Base-by-base conservation (phyloP, 2,329 filamentous ascomycete species). In the Cladophialophora immunda region DNA sequence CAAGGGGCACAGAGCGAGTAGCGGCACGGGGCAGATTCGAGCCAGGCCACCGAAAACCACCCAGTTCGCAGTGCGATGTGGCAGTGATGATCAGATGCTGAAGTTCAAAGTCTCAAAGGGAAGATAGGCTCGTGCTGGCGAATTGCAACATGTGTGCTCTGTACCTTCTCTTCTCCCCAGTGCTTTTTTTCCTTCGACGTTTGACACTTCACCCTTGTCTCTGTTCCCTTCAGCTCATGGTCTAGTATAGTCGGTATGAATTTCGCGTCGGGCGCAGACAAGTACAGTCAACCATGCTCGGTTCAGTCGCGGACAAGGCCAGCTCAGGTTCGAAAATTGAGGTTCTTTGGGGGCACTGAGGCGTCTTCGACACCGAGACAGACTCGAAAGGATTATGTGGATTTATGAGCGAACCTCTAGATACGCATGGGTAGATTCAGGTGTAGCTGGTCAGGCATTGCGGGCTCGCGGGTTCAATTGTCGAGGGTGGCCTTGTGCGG, bases 211-310 rank as follows among this genome's bases (percentile, higher is more conserved):
- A 41, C 41, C 59, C 62, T 60, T 34, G 45, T 55, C 32, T 6
- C 38, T 30, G 47, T 29, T 27, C 34, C 25, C 29, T 29, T 66
- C 63, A 66, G 54, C 45, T 64, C 68, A 70, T 70, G 59, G n/a
- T 68, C 59, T 11, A 36, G 34, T 25, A 25, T 15, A 32, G 38
- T 60, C 15, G 17, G 17, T 45, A 17, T 45, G 27, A 22, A 59
- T 34, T 8, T 67, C 60, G 68, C 65, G 58, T 62, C 57, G 30
- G 59, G 66, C 68, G 68, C 62, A 56, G 56, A 32, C 29, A 56
- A 25, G 58, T 61, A 15, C 65, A 56, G 58, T 59, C 19, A 4
- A 70, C 41, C 68, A 70, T 70, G 66, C 68, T 70, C 52, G 30
- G 61, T 34, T 54, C 22, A 59, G 57, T 45, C 61, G 61, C 52